These are phyloP conservation scores for Cryptococcus sp. DNA, from an alignment of 1,284 basidiomycete genomes.

Conservation along the genomic window DNA sequence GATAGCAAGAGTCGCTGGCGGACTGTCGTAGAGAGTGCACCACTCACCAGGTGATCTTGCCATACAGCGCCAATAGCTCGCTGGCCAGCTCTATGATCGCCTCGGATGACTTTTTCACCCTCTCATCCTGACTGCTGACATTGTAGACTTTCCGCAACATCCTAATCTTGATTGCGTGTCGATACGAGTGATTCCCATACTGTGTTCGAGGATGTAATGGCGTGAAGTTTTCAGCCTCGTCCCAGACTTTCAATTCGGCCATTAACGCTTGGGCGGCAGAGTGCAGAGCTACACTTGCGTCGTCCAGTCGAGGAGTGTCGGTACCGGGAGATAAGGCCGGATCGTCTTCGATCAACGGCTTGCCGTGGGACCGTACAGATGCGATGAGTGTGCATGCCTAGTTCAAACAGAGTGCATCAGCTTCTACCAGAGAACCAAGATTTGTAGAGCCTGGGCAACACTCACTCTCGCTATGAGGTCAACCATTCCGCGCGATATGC, in stretches of 20 bases:
- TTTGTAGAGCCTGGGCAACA: not conserved
- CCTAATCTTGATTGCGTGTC: slow-evolving; percentile 44
- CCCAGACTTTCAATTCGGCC: slow-evolving; percentile 46
- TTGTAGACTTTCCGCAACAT: slow-evolving; percentile 44
- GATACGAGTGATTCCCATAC: slow-evolving; percentile 47
- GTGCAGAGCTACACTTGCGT: slow-evolving; percentile 9
- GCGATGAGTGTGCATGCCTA: slow-evolving; percentile 39
- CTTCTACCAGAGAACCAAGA: not conserved
- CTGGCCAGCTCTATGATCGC: slow-evolving; percentile 48
- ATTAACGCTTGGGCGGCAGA: slow-evolving; percentile 36
- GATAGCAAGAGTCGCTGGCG: not conserved
- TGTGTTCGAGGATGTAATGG: slow-evolving; percentile 45
- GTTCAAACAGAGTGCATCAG: too few relatives aligned
- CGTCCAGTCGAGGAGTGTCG: not conserved
- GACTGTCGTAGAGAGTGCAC: not conserved
- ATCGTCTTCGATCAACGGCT: slow-evolving; percentile 9
- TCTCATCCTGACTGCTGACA: slow-evolving; percentile 34
- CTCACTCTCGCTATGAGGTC: slow-evolving; percentile 47
- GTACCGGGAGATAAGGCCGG: not conserved
- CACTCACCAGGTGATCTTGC: slow-evolving; percentile 44
- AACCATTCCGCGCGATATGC: slow-evolving; percentile 46
- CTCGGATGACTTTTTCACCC: slow-evolving; percentile 34
- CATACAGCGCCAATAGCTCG: slow-evolving; percentile 43
- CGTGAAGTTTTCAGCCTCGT: slow-evolving; percentile 43
- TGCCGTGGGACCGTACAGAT: slow-evolving; percentile 21